Conservation (phyloP, 2,329 filamentous ascomycete species). For the Cladosporium austrohemisphaericum region DNA sequence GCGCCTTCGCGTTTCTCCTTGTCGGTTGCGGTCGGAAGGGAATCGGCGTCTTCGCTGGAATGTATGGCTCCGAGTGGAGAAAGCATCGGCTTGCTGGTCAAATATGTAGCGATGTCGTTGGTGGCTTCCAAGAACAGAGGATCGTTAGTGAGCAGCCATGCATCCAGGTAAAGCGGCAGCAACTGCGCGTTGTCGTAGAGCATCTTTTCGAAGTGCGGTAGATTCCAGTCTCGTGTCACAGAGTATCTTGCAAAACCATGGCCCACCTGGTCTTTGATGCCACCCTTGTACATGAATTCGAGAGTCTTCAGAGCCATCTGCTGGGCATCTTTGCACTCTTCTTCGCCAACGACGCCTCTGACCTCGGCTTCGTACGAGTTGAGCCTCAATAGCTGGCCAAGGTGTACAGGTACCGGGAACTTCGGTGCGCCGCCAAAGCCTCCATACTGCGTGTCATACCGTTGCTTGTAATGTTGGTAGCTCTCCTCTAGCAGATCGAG, state of each 20-base stretch:
- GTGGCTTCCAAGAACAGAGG: conserved; percentile 74
- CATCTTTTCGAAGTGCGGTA: conserved; percentile 98
- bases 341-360: conserved; percentile 78
- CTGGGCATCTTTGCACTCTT: conserved; percentile 69
- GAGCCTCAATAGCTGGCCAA: conserved; percentile 76
- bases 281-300: conserved; percentile 69
- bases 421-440: conserved; percentile 78
- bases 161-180: conserved; percentile 78
- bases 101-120: conserved; percentile 80
- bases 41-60: conserved; percentile 88
- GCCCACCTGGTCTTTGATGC: conserved; percentile 71
- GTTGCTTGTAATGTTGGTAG: conserved; percentile 71
- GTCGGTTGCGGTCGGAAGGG: conserved; percentile 68
- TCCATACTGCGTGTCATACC: conserved; percentile 74
- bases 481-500: conserved; percentile 90
- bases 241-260: conserved; percentile 82
- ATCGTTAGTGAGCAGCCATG: conserved; percentile 66
- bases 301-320: conserved; percentile 80
- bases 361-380: conserved; percentile 68
- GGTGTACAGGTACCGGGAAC: conserved; percentile 82
- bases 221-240: conserved; percentile 84
- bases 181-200: conserved; percentile 88
- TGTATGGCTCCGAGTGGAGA: conserved; percentile 71
- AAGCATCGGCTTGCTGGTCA: conserved; percentile 67
- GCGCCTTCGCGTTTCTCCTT: conserved; percentile 83